Conservation (phyloP, 164 flowering plant genomes). For the Magnolia sinica region DNA sequence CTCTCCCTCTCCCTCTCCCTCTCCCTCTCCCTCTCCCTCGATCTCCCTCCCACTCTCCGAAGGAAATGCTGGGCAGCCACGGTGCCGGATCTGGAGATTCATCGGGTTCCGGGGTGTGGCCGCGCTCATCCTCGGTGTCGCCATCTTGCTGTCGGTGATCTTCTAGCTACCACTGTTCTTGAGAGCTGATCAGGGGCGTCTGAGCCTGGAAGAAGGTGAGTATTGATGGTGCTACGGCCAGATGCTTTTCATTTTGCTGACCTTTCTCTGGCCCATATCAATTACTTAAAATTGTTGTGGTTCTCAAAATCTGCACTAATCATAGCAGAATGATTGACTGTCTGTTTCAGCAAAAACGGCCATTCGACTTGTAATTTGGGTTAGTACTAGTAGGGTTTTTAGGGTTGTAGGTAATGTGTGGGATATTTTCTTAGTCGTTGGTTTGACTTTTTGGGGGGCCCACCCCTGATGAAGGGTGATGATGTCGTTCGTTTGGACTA, state of each 20-base stretch:
- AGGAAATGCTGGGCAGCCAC: constrained; percentile 17
- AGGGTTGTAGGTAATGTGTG: not conserved
- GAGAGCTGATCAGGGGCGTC: constrained; percentile 41
- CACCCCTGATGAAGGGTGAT: too few species aligned
- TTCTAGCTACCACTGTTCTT: constrained; percentile 76
- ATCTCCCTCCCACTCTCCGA: not conserved
- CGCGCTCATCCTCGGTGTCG: constrained; percentile 48
- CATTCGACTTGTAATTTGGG: not conserved
- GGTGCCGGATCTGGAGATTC: too few species aligned
- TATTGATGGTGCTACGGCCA: not conserved
- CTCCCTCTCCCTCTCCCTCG: too few species aligned
- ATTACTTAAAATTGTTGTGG: not conserved
- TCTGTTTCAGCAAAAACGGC: not conserved
- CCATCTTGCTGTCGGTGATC: constrained; percentile 59
- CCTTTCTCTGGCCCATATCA: too few species aligned
- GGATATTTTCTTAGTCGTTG: not conserved
- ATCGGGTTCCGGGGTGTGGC: constrained; percentile 28
- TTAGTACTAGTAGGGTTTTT: not conserved
- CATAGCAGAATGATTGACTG: not conserved
- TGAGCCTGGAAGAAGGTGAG: constrained; percentile 59
- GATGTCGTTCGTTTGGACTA: too few species aligned
- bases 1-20: too few species aligned
- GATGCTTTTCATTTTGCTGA: not conserved
- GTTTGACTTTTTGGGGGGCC: not conserved
- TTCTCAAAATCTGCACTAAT: not conserved